Evolutionary conservation across 225 moss, liverwort and hornwort genomes (phyloP).

Genomic region (Physcomitrium patens): DNA sequence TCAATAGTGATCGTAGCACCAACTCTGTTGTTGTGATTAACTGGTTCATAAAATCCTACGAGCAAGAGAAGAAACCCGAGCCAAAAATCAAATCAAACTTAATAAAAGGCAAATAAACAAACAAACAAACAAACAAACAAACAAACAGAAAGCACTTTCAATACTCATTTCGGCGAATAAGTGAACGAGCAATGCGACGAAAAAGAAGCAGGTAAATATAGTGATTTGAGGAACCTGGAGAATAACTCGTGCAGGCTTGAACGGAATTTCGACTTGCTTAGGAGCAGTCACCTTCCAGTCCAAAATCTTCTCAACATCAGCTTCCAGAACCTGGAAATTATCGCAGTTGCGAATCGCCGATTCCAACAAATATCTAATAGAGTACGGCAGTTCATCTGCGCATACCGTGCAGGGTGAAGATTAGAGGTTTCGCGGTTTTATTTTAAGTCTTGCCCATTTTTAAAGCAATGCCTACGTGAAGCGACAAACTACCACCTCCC

Average conservation of each 20-base stretch:
- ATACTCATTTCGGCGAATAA: no score
- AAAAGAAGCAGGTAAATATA: background rate
- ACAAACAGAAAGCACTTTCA: no score
- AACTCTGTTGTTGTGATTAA: no score
- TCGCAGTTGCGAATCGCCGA: conserved; percentile 82
- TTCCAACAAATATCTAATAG: conserved; percentile 75
- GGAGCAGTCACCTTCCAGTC: conserved; percentile 83
- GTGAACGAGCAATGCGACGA: background rate
- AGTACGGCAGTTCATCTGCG: conserved; percentile 75
- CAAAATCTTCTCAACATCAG: conserved; percentile 81
- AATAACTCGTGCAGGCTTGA: conserved; percentile 86
- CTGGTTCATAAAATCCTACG: no score
- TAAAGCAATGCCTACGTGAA: no score
- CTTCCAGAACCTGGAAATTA: conserved; percentile 60
- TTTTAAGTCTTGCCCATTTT: no score
- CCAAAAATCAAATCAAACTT: no score
- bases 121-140: no score
- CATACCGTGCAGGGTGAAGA: background rate
- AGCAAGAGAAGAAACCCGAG: no score
- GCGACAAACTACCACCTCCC: no score
- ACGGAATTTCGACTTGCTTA: conserved; percentile 83
- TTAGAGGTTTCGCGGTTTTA: background rate
- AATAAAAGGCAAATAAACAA: no score
- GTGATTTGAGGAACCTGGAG: conserved; percentile 52
- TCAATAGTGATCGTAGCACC: no score